Conservation (phyloP, 192 early-diverging fungal genomes). For the Podila minutissima region DNA sequence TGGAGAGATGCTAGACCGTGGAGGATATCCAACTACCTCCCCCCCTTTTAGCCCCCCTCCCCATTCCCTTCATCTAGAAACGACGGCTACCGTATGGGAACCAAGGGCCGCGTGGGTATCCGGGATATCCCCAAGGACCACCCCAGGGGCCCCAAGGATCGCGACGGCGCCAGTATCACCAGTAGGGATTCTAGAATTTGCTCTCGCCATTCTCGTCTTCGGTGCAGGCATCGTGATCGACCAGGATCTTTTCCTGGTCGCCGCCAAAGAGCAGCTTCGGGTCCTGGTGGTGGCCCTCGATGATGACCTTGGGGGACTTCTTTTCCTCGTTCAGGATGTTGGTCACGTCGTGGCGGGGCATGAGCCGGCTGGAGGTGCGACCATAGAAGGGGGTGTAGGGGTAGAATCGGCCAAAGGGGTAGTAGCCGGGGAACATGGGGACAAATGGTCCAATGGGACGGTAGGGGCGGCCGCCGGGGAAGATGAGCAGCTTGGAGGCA, state of each 20-base stretch:
- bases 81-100: neutral
- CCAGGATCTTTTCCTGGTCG: neutral
- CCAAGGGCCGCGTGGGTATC: neutral
- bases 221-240: neutral
- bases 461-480: neutral
- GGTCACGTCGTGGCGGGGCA: neutral
- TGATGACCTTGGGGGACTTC: neutral
- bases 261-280: neutral
- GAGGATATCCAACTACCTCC: neutral
- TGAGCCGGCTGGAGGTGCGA: neutral
- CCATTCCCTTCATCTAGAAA: neutral
- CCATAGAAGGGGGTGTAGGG: neutral
- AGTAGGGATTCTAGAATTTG: constrained; percentile 1
- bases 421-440: neutral
- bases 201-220: neutral
- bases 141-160: neutral
- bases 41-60: neutral
- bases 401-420: neutral
- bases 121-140: neutral
- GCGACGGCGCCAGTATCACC: neutral
- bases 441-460: neutral
- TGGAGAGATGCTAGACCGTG: too few species aligned
- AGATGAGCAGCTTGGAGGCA: neutral
- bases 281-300: neutral
- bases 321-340: neutral